Base-by-base conservation (phyloP, 2,329 filamentous ascomycete genomes). In the Aspergillus sp. region DNA sequence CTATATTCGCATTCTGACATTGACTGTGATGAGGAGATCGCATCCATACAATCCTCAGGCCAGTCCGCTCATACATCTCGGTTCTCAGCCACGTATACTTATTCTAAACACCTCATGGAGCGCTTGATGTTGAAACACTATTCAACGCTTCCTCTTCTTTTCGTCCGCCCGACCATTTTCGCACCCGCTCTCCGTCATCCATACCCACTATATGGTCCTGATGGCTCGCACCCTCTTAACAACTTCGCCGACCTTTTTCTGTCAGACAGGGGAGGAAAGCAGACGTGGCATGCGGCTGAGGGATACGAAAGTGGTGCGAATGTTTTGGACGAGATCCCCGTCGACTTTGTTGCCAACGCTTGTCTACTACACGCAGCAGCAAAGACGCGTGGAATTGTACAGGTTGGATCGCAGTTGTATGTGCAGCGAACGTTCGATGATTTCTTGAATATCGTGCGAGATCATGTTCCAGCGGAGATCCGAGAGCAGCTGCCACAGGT, bases 101-200 rank as follows among this genome's bases (percentile, higher is more conserved):
- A 70, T 19, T 68, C 70, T 33, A 72, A 72, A 37, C 63, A 72
- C 37, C 45, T 72, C 2, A 70, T 70, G 68, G 70, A 72, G 52
- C 64, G 66, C 46, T 57, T 72, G 5, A 61, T 72, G 9, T 47
- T 61, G n/a, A 62, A 57, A n/a, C 61, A 66, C 11, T 70, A 66
- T 46, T 64, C 69, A 2, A 58, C 63, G 22, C 54, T 72, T n/a
- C 70, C 69, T 3, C 53, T 72, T 8, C 52, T 71, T 11, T 49
- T 72, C 4, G 49, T 72, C 2, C 68, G 70, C 2, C 70, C 70
- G 24, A 70, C 70, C 2, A 70, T 70, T 17, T 72, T 72, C 30
- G 69, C 67, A 3, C 64, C 69, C 34, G 64, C 70, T 1, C 47
- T 72, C 5, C 63, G 66, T 34, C 58, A 70, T 33, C 70, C 70